These are phyloP conservation scores for Mycotypha africana DNA, from an alignment of 371 early-diverging fungal genomes.

Conservation along the genomic window DNA sequence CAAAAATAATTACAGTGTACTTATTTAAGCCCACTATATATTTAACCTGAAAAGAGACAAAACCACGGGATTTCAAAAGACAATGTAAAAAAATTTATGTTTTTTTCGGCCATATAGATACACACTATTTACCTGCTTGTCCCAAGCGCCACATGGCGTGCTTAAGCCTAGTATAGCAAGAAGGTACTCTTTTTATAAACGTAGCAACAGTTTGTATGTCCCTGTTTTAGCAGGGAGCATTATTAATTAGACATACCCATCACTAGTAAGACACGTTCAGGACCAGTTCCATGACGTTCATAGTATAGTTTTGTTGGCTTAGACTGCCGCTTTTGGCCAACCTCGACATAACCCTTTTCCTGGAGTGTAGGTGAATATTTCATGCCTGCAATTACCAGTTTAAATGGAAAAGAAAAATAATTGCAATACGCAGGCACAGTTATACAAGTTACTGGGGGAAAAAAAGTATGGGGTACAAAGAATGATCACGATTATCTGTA, in stretches of 20 bases:
- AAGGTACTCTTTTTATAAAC: background rate
- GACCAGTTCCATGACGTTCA: slow-evolving; percentile 67
- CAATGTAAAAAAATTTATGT: too few species aligned
- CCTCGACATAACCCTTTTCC: slow-evolving; percentile 23
- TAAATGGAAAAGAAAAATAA: too few species aligned
- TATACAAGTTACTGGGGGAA: too few species aligned
- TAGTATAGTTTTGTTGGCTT: slow-evolving; percentile 49
- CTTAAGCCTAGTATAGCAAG: slow-evolving; percentile 29
- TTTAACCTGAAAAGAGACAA: too few species aligned
- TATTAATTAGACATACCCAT: slow-evolving; percentile 45
- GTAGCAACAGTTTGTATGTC: background rate
- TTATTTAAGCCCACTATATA: too few species aligned
- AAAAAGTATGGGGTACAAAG: too few species aligned
- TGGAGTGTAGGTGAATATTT: background rate
- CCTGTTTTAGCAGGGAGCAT: too few species aligned
- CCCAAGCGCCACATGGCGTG: slow-evolving; percentile 33
- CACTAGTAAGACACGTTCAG: slow-evolving; percentile 53
- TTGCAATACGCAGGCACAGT: too few species aligned
- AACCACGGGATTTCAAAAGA: too few species aligned
- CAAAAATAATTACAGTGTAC: slow-evolving; percentile 72
- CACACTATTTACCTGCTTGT: slow-evolving; percentile 21
- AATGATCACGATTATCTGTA: too few species aligned
- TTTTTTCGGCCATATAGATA: background rate
- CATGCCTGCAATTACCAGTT: too few species aligned
- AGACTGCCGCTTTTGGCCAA: slow-evolving; percentile 10